Evolutionary conservation across 2,329 filamentous ascomycete genomes (phyloP), one percentile per base, ranked within the genome.

Genomic region (Conoideocrella luteorostrata): DNA sequence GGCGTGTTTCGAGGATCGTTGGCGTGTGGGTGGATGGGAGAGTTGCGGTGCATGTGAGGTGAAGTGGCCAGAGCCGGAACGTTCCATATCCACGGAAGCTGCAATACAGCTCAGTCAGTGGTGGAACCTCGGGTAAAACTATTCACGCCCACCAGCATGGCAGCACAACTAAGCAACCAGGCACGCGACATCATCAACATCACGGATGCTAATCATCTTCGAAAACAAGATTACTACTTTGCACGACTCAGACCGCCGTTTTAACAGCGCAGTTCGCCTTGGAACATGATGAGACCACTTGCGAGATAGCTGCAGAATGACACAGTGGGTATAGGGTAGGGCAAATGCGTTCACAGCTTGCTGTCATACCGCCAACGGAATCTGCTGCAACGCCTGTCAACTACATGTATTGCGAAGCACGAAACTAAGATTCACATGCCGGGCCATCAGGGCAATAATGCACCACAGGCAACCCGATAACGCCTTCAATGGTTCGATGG

Each of bases 121-220:
- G 57, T 41, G 52, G 54, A 62, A 61, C 57, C 51, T 62, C 60
- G 60, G 60, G 44, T 63, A 62, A 62, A 57, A 43, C 22, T n/a
- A n/a, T n/a, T n/a, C n/a, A n/a, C 28, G 23, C 7, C 34, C 18
- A 46, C 44, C 35, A 22, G 18, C 28, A 34, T 28, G 13, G 3
- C 20, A 12, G 2, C 10, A 7, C 18, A 21, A 12, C 17, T 33
- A n/a, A 33, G 15, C 35, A 18, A 44, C 44, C n/a, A 36, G 39
- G 26, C 39, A 41, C 39, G 29, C 39, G 20, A 41, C 39, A 41
- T 21, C n/a, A 20, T 20, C 34, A 21, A 36, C 9, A 20, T 36
- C 34, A 36, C 34, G 7, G 22, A 4, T 21, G 17, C 5, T n/a
- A 11, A 32, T 15, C 9, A 17, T 18, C 18, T 26, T 23, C 13